These are phyloP conservation scores for Mentha longifolia DNA, from an alignment of 257 asterid species.

Conservation along the genomic window DNA sequence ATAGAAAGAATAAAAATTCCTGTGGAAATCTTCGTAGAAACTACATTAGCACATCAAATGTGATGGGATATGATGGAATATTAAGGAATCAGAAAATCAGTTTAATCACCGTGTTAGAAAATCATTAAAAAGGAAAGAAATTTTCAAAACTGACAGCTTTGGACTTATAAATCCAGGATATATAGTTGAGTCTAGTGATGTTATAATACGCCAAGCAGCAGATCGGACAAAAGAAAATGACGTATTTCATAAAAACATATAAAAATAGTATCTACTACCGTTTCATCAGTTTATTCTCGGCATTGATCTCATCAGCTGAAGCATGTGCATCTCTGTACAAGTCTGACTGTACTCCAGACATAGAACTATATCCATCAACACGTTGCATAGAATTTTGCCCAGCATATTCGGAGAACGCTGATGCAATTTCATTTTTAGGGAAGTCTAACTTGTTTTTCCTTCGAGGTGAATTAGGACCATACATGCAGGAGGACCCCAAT, in stretches of 20 bases:
- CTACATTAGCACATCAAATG: not conserved
- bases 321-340: constrained; percentile 37
- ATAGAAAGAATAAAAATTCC: not conserved
- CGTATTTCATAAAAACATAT: constrained; percentile 23
- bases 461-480: constrained; percentile 90
- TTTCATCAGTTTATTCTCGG: constrained; percentile 50
- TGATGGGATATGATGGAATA: not conserved
- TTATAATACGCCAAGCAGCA: constrained; percentile 17
- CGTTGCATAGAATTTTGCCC: constrained; percentile 55
- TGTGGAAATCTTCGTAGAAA: not conserved
- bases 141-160: not conserved
- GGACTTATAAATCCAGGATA: not conserved
- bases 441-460: constrained; percentile 54
- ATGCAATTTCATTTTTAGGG: constrained; percentile 59
- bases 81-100: not conserved
- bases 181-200: not conserved
- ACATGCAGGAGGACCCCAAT: constrained; percentile 55
- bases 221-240: constrained; percentile 13
- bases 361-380: constrained; percentile 43
- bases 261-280: constrained; percentile 51
- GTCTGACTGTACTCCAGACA: constrained; percentile 46
- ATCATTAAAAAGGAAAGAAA: not conserved
- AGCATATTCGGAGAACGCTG: constrained; percentile 63
- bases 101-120: not conserved
- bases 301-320: constrained; percentile 42